Base-by-base conservation (phyloP, 148 eudicot genomes). In the Silene latifolia region DNA sequence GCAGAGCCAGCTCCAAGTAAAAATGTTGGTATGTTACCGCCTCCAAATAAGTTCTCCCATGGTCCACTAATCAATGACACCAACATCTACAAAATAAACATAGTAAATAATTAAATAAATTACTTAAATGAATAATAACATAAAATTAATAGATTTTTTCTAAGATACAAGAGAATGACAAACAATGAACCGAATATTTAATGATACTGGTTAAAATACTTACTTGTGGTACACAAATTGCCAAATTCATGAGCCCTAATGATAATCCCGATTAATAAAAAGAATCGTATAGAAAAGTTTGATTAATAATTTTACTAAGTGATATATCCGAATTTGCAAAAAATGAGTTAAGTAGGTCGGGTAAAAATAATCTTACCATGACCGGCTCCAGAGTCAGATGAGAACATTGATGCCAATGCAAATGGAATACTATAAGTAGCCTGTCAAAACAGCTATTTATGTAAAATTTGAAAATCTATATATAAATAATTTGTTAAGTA, bases 201-300 rank as follows among this genome's bases (percentile, higher is more conserved):
- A 1, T 27, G 13, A 21, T 2, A 5, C 15, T 7, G 3, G 4
- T 6, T 18, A 5, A n/a, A 14, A 68, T 51, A 74, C 77, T 71
- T 80, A 86, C 98, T 88, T 93, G 98, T 76, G 98, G 98, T 63
- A 93, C 63, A 57, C 88, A 89, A 19, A 93, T 91, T 69, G 98
- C 89, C 77, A 93, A 85, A 76, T 93, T 93, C 63, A 93, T 86
- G 67, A 93, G 85, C 65, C 97, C 98, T 2, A 91, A 74, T 1
- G 95, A 85, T 48, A 93, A 83, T 39, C 97, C 93, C 90, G 77
- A 20, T 7, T 8, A 60, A 46, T 12, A 10, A 4, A 53, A 27
- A 27, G 29, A 32, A 32, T 0, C 18, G 39, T 11, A 20, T 15
- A 68, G 7, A 69, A 18, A 67, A 39, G 5, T 0, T 54, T 67